Conservation (phyloP, 768 basidiomycete species). For the Kwoniella botswanensis region DNA sequence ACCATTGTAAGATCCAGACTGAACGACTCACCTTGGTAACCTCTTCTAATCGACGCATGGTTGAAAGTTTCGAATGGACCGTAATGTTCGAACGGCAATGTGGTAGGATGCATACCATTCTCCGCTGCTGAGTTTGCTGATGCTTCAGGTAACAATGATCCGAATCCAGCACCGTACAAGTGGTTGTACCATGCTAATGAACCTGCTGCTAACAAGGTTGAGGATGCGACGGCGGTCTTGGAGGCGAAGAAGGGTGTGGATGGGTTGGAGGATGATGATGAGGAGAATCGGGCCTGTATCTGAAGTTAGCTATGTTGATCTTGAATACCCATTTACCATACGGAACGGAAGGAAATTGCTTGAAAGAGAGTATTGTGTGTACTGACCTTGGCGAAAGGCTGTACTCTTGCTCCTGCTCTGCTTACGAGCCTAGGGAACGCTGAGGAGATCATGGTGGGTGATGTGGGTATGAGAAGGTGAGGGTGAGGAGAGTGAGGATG, state of each 20-base stretch:
- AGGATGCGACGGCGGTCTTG: conserved; percentile 63
- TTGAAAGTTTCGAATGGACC: conserved; percentile 90
- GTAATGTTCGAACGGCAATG: conserved; percentile 89
- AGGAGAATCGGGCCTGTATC: conserved; percentile 42
- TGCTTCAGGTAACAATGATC: conserved; percentile 84
- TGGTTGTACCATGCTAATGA: conserved; percentile 97
- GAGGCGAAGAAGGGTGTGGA: conserved; percentile 40
- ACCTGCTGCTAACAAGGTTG: conserved; percentile 79
- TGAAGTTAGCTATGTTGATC: background rate
- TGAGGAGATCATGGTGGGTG: conserved; percentile 32
- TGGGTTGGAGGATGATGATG: conserved; percentile 23
- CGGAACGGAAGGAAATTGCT: background rate
- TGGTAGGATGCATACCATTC: conserved; percentile 86
- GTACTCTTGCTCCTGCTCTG: conserved; percentile 28
- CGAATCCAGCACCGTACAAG: conserved; percentile 75
- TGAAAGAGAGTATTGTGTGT: background rate
- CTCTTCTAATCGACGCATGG: conserved; percentile 70
- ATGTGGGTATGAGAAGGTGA: background rate
- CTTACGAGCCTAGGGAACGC: conserved; percentile 40
- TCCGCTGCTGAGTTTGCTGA: conserved; percentile 91
- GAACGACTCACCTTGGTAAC: conserved; percentile 63
- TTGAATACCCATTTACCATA: background rate
- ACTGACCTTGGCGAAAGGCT: conserved; percentile 31
- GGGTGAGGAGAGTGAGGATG: conserved; percentile 6
- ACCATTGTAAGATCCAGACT: background rate